A percentile compares a stretch with the other conserved stretches of the same genome.
These are phyloP conservation scores for Debaryomyces nepalensis DNA, from an alignment of 1,139 yeast genomes.

Conservation along the genomic window DNA sequence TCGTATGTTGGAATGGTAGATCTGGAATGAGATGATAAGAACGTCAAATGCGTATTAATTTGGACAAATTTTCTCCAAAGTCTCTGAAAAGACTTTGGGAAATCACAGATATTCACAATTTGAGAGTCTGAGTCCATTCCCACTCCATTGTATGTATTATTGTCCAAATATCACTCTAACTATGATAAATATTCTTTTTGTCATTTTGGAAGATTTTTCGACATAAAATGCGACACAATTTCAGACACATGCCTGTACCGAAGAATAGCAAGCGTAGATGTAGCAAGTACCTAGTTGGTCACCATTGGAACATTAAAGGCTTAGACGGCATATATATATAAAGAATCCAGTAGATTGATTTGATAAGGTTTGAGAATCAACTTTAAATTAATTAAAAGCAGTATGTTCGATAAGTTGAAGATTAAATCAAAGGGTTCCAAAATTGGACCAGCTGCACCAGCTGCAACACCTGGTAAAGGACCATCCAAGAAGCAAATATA, in stretches of 20 bases:
- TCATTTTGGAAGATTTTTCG: neutral
- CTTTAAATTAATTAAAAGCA: neutral
- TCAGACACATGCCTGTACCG: neutral
- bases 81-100: conserved; percentile 21
- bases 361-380: neutral
- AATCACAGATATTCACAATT: neutral
- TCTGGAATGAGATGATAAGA: conserved; percentile 47
- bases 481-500: conserved; percentile 60
- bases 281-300: conserved; percentile 3
- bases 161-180: neutral
- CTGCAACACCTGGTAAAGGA: conserved; percentile 32
- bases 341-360: conserved; percentile 1
- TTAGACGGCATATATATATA: conserved; percentile 3
- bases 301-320: conserved; percentile 3
- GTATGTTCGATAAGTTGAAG: conserved; percentile 47
- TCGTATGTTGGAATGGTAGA: conserved; percentile 46
- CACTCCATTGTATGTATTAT: neutral
- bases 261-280: conserved; percentile 9
- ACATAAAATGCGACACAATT: conserved; percentile 6
- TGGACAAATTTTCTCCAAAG: conserved; percentile 31
- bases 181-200: neutral
- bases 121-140: neutral
- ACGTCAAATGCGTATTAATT: conserved; percentile 49
- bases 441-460: conserved; percentile 33
- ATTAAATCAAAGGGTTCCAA: conserved; percentile 42